Base-by-base conservation (phyloP, 2,329 filamentous ascomycete species). In the Salinomyces thailandicus region DNA sequence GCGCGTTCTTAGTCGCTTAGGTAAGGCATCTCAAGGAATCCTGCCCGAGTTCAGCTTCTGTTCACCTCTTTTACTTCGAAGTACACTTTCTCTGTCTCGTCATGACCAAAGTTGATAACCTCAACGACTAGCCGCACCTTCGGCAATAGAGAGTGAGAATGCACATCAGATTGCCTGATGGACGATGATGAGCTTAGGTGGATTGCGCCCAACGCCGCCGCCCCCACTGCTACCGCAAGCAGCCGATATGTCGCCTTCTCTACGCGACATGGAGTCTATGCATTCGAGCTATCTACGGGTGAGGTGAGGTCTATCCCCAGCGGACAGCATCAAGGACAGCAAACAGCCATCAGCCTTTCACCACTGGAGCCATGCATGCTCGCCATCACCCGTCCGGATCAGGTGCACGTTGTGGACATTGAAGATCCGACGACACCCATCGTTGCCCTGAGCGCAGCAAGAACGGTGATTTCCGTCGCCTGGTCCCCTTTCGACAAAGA, bases 221-320 rank as follows among this genome's bases (percentile, higher is more conserved):
- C n/a, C 20, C 7, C 20, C 20, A 7, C 20, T 24, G n/a, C 20
- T 24, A 16, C 27, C 27, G 15, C 15, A 22, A 49, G 47, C 35
- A 36, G 39, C 14, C 31, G 38, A 18, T 47, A 51, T 35, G 41
- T 42, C 11, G 49, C 49, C 20, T 44, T 36, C 33, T 35, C 44
- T 17, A 29, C 37, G 8, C n/a, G 29, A 11, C 17, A 44, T 7
- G 49, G 47, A 15, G 39, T 47, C 4, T 36, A 35, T 36, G 37
- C 42, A 8, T 8, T 26, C 22, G 22, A 26, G 27, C 14, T 30
- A 30, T 14, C 14, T 15, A 30, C 11, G 11, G 27, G 11, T n/a
- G 27, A 2, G 14, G 14, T 30, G 11, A 12, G 8, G 27, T n/a
- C 22, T 26, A 26, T 26, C 22, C n/a, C n/a, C n/a, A n/a, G n/a